These are phyloP conservation scores for Rhododendron ferrugineum DNA, from an alignment of 148 eudicot genomes.

Conservation along the genomic window DNA sequence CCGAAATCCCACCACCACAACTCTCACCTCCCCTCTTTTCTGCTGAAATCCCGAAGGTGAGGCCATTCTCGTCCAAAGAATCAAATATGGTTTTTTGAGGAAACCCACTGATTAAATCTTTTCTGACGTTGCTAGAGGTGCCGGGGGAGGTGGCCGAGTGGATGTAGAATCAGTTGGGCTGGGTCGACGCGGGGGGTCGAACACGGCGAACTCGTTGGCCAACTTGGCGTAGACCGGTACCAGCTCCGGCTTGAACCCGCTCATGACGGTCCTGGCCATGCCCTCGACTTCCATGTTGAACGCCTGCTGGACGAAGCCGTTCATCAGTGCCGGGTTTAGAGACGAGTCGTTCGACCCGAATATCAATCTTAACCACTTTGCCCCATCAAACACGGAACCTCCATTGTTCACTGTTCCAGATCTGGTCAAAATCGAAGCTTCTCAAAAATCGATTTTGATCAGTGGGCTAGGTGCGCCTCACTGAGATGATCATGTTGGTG, in stretches of 20 bases:
- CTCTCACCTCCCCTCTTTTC: too few relatives aligned
- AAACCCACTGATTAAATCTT: slow-evolving; percentile 73
- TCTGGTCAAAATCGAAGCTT: too few relatives aligned
- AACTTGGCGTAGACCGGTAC: slow-evolving; percentile 71
- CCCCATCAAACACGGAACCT: too few relatives aligned
- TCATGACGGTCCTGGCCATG: slow-evolving; percentile 64
- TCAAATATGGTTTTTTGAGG: slow-evolving; percentile 88
- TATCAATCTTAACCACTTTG: slow-evolving; percentile 13
- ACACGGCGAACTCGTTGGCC: slow-evolving; percentile 72
- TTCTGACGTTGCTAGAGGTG: slow-evolving; percentile 75
- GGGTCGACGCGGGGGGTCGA: slow-evolving; percentile 91
- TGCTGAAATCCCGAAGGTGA: slow-evolving; percentile 58
- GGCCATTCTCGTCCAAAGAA: slow-evolving; percentile 76
- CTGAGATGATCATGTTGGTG: too few relatives aligned
- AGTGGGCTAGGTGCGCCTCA: too few relatives aligned
- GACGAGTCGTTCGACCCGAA: slow-evolving; percentile 48
- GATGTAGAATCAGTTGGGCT: slow-evolving; percentile 89
- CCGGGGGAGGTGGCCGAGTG: slow-evolving; percentile 95
- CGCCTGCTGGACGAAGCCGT: slow-evolving; percentile 85
- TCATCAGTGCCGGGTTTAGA: slow-evolving; percentile 77
- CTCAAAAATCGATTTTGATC: too few relatives aligned
- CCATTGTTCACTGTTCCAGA: too few relatives aligned
- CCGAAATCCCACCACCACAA: too few relatives aligned
- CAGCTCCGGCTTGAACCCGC: slow-evolving; percentile 65
- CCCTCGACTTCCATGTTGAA: slow-evolving; percentile 36